These are phyloP conservation scores for Rhizopogon sp. DNA, from an alignment of 768 basidiomycete genomes.

Conservation along the genomic window DNA sequence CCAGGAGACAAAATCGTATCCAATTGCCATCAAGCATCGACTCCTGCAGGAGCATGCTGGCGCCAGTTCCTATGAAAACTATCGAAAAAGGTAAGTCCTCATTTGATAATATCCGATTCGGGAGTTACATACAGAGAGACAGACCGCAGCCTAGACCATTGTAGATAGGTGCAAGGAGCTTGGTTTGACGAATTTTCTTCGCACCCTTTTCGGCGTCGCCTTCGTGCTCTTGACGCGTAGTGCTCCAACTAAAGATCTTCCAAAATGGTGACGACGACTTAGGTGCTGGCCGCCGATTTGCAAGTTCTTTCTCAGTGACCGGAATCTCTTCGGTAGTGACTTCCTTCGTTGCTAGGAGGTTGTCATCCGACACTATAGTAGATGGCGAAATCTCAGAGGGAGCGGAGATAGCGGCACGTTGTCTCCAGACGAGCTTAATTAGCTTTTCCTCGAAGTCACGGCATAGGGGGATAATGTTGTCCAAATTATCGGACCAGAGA, in stretches of 20 bases:
- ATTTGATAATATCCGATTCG: background rate
- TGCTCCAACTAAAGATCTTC: conserved; percentile 39
- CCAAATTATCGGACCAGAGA: conserved; percentile 82
- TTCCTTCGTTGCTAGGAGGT: conserved; percentile 40
- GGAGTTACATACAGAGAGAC: conserved; percentile 49
- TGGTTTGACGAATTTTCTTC: conserved; percentile 39
- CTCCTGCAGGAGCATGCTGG: conserved; percentile 57
- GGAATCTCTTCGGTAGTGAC: conserved; percentile 11
- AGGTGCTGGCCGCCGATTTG: background rate
- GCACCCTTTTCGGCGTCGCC: conserved; percentile 51
- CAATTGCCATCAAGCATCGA: conserved; percentile 60
- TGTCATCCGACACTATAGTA: conserved; percentile 46
- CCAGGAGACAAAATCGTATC: conserved; percentile 60
- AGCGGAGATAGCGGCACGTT: conserved; percentile 32
- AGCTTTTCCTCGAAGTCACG: conserved; percentile 71
- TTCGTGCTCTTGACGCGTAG: conserved; percentile 32
- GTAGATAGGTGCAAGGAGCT: conserved; percentile 70
- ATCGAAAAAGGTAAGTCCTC: conserved; percentile 3
- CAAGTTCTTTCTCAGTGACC: conserved; percentile 2
- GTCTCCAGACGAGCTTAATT: conserved; percentile 76
- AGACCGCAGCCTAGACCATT: conserved; percentile 65
- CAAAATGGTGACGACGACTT: conserved; percentile 6
- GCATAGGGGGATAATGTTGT: conserved; percentile 71
- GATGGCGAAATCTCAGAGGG: conserved; percentile 41
- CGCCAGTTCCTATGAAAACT: conserved; percentile 71